Evolutionary conservation across 805 yeast genomes (phyloP).

Genomic region (Pichia deserticola): DNA sequence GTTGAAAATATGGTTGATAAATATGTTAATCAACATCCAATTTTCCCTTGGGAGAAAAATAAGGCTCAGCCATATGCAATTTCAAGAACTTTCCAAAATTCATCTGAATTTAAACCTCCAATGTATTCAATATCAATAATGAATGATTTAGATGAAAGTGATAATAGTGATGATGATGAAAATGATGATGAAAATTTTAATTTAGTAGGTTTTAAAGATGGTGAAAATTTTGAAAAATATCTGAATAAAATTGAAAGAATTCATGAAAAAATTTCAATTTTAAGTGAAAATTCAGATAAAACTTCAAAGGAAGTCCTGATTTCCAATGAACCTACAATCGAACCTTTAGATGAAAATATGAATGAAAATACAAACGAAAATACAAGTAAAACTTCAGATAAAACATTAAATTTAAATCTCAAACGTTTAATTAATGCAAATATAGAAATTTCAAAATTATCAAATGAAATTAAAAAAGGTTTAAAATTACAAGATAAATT

Average conservation of each 20-base stretch:
- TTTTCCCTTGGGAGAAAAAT: constrained; percentile 32
- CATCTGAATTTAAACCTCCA: constrained; percentile 12
- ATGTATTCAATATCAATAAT: constrained; percentile 11
- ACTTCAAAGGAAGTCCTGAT: no score
- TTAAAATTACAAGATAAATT: constrained; percentile 2
- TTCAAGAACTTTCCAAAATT: constrained; percentile 17
- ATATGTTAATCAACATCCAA: constrained; percentile 24
- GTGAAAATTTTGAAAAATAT: constrained; percentile 13
- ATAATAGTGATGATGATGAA: constrained; percentile 1
- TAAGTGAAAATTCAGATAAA: no score
- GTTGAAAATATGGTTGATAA: constrained; percentile 10
- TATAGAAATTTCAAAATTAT: neutral
- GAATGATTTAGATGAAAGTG: neutral
- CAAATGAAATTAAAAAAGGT: constrained; percentile 7
- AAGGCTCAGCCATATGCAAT: neutral
- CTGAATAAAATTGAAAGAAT: constrained; percentile 11
- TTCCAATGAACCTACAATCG: no score
- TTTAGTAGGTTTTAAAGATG: constrained; percentile 19
- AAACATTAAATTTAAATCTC: no score
- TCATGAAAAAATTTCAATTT: neutral
- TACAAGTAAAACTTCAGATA: no score
- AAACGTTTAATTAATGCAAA: no score
- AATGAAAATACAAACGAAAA: no score
- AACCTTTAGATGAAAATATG: no score
- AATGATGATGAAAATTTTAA: neutral